Base-by-base conservation (phyloP, 768 basidiomycete genomes). In the Cystofilobasidium bisporidii region DNA sequence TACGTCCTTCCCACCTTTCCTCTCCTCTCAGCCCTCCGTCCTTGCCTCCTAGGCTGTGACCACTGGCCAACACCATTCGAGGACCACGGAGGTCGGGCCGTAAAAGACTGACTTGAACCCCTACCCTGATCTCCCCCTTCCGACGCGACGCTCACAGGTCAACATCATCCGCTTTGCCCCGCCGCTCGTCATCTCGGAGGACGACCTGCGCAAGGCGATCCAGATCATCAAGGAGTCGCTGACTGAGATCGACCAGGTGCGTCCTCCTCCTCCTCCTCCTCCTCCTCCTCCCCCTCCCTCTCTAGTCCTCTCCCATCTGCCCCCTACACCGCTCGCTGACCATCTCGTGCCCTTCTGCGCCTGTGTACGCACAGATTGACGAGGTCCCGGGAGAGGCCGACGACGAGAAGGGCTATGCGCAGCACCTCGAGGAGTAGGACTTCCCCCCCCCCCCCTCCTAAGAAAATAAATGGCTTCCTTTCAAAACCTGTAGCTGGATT, bases 91-190 rank as follows among this genome's bases (percentile, higher is more conserved):
- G n/a, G n/a, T n/a, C n/a, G n/a, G n/a, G n/a, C n/a, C n/a, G n/a
- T n/a, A n/a, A n/a, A n/a, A n/a, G n/a, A n/a, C n/a, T n/a, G n/a
- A n/a, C n/a, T n/a, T n/a, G n/a, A n/a, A n/a, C n/a, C n/a, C n/a
- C n/a, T n/a, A n/a, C 30, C 33, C 30, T 45, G 28, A 47, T 30
- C 36, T 53, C 41, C 59, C 62, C 33, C 30, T 32, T n/a, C n/a
- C 40, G 8, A 26, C n/a, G 61, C 55, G 43, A 14, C 6, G 26
- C 1, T 48, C 10, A 58, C 30, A 53, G 59, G 43, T 22, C 48
- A 71, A 3, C 73, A 97, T 92, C 63, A 88, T 99, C 72, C 91
- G 94, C 38, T 94, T 99, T 76, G 91, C 96, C 2, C 94, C 94
- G 2, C 94, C 94, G 2, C 78, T 99, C 64, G 90, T 98, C 70